Conservation (phyloP, 768 basidiomycete species). For the Boletus rubropictus region DNA sequence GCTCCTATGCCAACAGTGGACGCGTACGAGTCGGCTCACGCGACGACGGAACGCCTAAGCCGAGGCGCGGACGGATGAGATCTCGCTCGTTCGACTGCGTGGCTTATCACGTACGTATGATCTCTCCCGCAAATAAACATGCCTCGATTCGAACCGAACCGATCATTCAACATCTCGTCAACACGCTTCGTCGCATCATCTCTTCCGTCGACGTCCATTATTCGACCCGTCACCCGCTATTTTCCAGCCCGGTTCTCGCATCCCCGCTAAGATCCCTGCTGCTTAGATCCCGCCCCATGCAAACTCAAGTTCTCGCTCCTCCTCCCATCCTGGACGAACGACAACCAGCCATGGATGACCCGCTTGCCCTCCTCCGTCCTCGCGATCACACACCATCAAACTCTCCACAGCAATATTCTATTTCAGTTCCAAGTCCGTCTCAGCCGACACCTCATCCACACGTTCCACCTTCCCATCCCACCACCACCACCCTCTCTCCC, state of each 20-base stretch:
- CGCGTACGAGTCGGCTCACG: neutral
- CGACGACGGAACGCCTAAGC: neutral
- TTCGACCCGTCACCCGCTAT: conserved; percentile 12
- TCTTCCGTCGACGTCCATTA: conserved; percentile 11
- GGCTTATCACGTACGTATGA: conserved; percentile 24
- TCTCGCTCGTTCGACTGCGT: conserved; percentile 4
- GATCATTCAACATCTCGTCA: conserved; percentile 25
- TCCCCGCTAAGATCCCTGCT: conserved; percentile 5
- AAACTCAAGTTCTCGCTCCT: conserved; percentile 24
- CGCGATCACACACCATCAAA: conserved; percentile 25
- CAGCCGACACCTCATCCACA: conserved; percentile 14
- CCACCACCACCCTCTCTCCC: conserved; percentile 4
- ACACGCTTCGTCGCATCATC: conserved; percentile 9
- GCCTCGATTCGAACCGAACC: conserved; percentile 22
- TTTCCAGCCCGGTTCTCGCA: conserved; percentile 15
- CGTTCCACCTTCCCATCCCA: conserved; percentile 13
- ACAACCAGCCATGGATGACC: no score
- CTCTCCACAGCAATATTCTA: conserved; percentile 11
- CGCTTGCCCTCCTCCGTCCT: conserved; percentile 29
- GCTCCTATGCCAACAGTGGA: conserved; percentile 9
- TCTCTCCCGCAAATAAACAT: conserved; percentile 26
- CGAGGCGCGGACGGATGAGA: conserved; percentile 4
- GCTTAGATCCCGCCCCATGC: conserved; percentile 21
- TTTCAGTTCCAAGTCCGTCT: conserved; percentile 14
- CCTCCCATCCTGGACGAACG: conserved; percentile 35